A percentile compares a stretch with the other conserved stretches of the same genome.
Evolutionary conservation across 2,329 filamentous ascomycete species (phyloP).

Genomic region (Sordariomycetes sp.): DNA sequence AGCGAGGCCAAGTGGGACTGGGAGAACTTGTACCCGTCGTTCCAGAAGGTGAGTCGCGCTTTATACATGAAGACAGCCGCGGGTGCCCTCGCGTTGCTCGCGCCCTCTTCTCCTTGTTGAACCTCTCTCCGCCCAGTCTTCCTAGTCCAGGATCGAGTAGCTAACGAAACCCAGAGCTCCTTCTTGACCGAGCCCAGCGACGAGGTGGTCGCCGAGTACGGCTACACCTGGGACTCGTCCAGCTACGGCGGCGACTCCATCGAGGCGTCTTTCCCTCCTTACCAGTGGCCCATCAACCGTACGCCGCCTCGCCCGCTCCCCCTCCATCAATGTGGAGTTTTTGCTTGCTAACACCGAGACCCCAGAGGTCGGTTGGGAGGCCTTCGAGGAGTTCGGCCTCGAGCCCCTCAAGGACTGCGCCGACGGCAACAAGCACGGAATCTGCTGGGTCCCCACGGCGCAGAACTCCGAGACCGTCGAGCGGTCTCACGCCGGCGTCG

Average conservation of each 20-base stretch:
- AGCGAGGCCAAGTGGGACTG: conserved; percentile 18
- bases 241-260: conserved; percentile 17
- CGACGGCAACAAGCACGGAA: conserved; percentile 15
- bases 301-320: background rate
- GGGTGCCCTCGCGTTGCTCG: background rate
- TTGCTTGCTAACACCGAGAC: background rate
- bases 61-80: background rate
- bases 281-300: conserved; percentile 16
- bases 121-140: background rate
- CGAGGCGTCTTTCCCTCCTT: conserved; percentile 16
- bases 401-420: conserved; percentile 10
- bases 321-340: background rate
- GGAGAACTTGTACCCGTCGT: conserved; percentile 18
- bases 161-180: conserved; percentile 3
- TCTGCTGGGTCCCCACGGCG: conserved; percentile 17
- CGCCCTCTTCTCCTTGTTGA: background rate
- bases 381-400: conserved; percentile 13
- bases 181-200: conserved; percentile 10
- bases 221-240: conserved; percentile 18
- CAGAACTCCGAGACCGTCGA: conserved; percentile 14
- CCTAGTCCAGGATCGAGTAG: background rate
- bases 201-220: conserved; percentile 13
- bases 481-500: conserved; percentile 16
- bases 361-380: conserved; percentile 8
- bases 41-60: conserved; percentile 15